Evolutionary conservation across 768 basidiomycete species (phyloP).

Genomic region (Russula dissimulans): DNA sequence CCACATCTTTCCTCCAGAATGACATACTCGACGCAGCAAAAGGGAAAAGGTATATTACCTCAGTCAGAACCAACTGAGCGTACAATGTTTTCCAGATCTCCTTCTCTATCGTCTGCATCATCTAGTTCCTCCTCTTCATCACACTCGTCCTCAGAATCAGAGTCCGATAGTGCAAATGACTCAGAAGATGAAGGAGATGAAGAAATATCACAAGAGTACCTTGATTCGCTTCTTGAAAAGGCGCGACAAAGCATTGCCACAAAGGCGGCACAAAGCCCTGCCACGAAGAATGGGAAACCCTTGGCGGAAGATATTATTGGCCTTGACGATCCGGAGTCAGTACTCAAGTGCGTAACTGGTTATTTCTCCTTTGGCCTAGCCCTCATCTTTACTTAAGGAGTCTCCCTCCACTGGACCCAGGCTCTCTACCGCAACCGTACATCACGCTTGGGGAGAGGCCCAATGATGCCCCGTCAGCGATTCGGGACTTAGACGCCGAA

Average conservation of each 20-base stretch:
- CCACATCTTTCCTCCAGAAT: not conserved
- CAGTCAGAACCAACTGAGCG: not conserved
- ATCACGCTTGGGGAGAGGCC: slow-evolving; percentile 42
- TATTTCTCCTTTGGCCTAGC: not conserved
- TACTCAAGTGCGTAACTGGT: slow-evolving; percentile 29
- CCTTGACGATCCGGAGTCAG: slow-evolving; percentile 29
- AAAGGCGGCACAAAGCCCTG: slow-evolving; percentile 18
- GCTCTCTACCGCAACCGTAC: slow-evolving; percentile 53
- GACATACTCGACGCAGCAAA: slow-evolving; percentile 22
- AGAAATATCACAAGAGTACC: slow-evolving; percentile 44
- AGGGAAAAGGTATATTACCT: slow-evolving; percentile 38
- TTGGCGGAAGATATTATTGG: slow-evolving; percentile 48
- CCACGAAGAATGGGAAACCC: not conserved
- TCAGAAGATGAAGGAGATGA: slow-evolving; percentile 34
- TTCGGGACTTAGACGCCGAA: slow-evolving; percentile 57
- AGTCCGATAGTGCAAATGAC: slow-evolving; percentile 22
- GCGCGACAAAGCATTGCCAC: slow-evolving; percentile 40
- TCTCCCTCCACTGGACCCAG: slow-evolving; percentile 59
- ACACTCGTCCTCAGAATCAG: slow-evolving; percentile 24
- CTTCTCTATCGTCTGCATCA: slow-evolving; percentile 16
- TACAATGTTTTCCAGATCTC: not conserved
- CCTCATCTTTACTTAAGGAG: slow-evolving; percentile 30
- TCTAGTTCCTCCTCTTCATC: slow-evolving; percentile 1
- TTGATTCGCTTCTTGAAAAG: slow-evolving; percentile 53
- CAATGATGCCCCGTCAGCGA: slow-evolving; percentile 35